phyloP scores from a whole-genome alignment of 768 basidiomycete species.

The Cystofilobasidium bisporidii region DNA sequence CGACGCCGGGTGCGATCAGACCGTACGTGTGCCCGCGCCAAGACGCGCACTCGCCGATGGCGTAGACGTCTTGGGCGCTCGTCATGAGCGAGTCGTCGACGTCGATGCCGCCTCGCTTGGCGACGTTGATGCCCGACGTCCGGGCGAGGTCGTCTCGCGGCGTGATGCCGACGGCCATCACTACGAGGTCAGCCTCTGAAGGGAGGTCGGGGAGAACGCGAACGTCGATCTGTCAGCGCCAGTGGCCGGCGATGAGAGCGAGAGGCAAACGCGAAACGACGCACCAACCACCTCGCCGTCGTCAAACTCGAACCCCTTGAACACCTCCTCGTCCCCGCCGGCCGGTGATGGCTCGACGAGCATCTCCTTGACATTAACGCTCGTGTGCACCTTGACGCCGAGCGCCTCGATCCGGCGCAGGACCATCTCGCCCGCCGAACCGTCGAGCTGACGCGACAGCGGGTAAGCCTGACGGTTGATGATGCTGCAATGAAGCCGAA shows the following conservation, averaged over 20 bases:
- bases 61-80: slow-evolving; percentile 53
- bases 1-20: slow-evolving; percentile 62
- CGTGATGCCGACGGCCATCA: slow-evolving; percentile 61
- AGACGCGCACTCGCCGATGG: slow-evolving; percentile 66
- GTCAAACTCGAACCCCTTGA: slow-evolving; percentile 49
- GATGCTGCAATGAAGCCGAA: slow-evolving; percentile 36
- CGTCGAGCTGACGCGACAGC: slow-evolving; percentile 53
- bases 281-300: slow-evolving; percentile 44
- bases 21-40: slow-evolving; percentile 57
- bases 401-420: slow-evolving; percentile 52
- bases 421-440: slow-evolving; percentile 54
- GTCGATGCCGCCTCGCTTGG: slow-evolving; percentile 50
- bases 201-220: not conserved
- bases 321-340: slow-evolving; percentile 36
- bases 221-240: no score
- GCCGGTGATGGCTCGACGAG: slow-evolving; percentile 41
- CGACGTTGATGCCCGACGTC: slow-evolving; percentile 48
- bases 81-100: slow-evolving; percentile 54
- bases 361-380: slow-evolving; percentile 42
- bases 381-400: slow-evolving; percentile 52
- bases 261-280: not conserved
- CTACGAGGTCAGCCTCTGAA: slow-evolving; percentile 48
- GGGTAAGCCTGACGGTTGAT: slow-evolving; percentile 50
- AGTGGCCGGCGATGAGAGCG: not conserved
- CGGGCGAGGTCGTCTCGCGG: slow-evolving; percentile 61